Base-by-base conservation (phyloP, 306 rosid species). In the Bauhinia variegata region DNA sequence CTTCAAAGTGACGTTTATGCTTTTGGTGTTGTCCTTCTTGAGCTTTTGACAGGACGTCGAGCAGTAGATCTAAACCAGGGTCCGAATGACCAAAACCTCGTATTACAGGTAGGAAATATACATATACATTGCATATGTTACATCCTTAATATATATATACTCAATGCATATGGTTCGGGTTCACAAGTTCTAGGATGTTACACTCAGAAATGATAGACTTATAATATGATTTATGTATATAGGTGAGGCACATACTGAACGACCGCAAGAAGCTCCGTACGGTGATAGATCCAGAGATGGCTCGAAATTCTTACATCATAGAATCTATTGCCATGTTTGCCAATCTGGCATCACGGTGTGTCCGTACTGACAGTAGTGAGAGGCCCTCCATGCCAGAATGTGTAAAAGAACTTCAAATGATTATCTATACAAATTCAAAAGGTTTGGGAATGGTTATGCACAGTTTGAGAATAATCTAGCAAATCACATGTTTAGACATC, bases 1-100 rank as follows among this genome's bases (percentile, higher is more conserved):
- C 68, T 93, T 56, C 98, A 93, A 50, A 93, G 98, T 64, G 98
- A 93, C 65, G 98, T 88, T 18, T 93, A 93, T 72, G 98, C 98
- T 65, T 90, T 88, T 74, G 97, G 98, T 54, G 98, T 93, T 63
- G 98, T 93, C 83, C 98, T 93, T 75, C 89, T 93, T 15, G 98
- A 93, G 78, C 97, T 93, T 72, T 72, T 93, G 75, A 93, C 98
- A 0, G 98, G 98, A 51, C 97, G 97, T 3, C 86, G 86, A 68
- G 98, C 98, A 0, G 88, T 93, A 74, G 98, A 93, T 75, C 80
- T 93, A 54, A 89, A 75, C 78, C 91, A 86, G 43, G 97, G 96
- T 72, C 98, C 95, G 16, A 88, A 71, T 16, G 96, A 93, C 73
- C 98, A 90, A 78, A 93, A 93, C 75, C 97, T 93, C 12, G 98